A percentile compares a stretch with the other conserved stretches of the same genome.
These are phyloP conservation scores for Russula compacta DNA, from an alignment of 768 basidiomycete species.

Conservation along the genomic window DNA sequence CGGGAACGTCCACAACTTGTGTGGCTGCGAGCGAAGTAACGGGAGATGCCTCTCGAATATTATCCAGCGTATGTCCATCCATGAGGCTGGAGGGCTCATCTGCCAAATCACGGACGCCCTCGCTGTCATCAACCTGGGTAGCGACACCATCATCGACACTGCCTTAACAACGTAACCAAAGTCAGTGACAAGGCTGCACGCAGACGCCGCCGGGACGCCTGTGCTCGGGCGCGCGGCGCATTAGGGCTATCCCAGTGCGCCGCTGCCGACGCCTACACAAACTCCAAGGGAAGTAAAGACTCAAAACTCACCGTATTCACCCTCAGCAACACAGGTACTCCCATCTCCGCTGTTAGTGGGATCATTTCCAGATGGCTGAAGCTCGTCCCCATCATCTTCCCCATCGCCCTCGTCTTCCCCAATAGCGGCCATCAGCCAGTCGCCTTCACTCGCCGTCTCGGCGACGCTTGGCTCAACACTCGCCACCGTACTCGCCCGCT, in stretches of 20 bases:
- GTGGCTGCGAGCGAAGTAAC: constrained; percentile 10
- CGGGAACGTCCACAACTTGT: constrained; percentile 12
- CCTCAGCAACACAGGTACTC: constrained; percentile 1
- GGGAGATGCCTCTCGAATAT: constrained; percentile 15
- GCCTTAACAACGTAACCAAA: constrained; percentile 41
- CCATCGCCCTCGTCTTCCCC: constrained; percentile 58
- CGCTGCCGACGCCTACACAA: constrained; percentile 25
- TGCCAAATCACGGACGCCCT: constrained; percentile 17
- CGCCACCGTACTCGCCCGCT: constrained; percentile 54
- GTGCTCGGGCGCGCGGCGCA: constrained; percentile 17
- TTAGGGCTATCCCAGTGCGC: constrained; percentile 24
- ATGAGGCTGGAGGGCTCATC: constrained; percentile 15
- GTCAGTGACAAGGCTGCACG: constrained; percentile 52
- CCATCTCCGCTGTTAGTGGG: constrained; percentile 1
- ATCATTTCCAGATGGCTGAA: constrained; percentile 5
- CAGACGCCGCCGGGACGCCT: constrained; percentile 17
- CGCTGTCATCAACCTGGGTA: constrained; percentile 20
- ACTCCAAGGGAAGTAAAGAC: constrained; percentile 19
- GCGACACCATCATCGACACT: constrained; percentile 34
- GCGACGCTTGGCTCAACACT: constrained; percentile 63
- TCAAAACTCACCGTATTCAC: constrained; percentile 28
- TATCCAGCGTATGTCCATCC: constrained; percentile 20
- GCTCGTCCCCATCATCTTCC: constrained; percentile 25
- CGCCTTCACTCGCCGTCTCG: constrained; percentile 59
- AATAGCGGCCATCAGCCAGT: constrained; percentile 88